These are phyloP conservation scores for Cryptococcus sp. DNA, from an alignment of 1,284 basidiomycete species.

Conservation along the genomic window DNA sequence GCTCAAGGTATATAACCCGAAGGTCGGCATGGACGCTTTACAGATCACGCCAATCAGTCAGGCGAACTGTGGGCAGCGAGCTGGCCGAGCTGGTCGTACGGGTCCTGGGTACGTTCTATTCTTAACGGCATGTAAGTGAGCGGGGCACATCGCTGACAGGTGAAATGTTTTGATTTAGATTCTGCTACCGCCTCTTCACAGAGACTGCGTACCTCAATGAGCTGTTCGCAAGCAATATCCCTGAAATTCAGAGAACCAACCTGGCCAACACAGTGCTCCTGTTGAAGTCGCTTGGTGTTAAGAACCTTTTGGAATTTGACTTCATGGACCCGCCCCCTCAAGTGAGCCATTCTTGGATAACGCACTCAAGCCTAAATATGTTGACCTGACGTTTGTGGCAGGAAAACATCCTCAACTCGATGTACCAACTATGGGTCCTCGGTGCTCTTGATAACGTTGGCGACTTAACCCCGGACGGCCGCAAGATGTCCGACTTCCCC, in stretches of 20 bases:
- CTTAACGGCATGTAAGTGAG: not conserved
- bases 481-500: conserved; percentile 98
- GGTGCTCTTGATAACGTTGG: conserved; percentile 96
- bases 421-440: conserved; percentile 99
- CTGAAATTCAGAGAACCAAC: conserved; percentile 97
- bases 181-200: conserved; percentile 94
- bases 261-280: conserved; percentile 93
- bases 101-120: conserved; percentile 70
- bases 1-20: conserved; percentile 97
- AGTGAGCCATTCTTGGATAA: conserved; percentile 23
- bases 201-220: conserved; percentile 96
- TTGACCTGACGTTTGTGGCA: conserved; percentile 40
- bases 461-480: conserved; percentile 85
- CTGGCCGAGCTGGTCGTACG: conserved; percentile 93
- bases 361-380: not conserved
- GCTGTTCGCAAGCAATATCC: conserved; percentile 92
- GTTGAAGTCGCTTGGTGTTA: conserved; percentile 90
- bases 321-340: conserved; percentile 93
- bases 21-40: conserved; percentile 97
- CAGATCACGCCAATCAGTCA: conserved; percentile 99
- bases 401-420: conserved; percentile 93
- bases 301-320: conserved; percentile 94
- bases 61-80: conserved; percentile 92
- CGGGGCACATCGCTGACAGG: not conserved
- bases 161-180: conserved; percentile 53